phyloP scores from a whole-genome alignment of 768 basidiomycete genomes.

The Myochromella boudieri region DNA sequence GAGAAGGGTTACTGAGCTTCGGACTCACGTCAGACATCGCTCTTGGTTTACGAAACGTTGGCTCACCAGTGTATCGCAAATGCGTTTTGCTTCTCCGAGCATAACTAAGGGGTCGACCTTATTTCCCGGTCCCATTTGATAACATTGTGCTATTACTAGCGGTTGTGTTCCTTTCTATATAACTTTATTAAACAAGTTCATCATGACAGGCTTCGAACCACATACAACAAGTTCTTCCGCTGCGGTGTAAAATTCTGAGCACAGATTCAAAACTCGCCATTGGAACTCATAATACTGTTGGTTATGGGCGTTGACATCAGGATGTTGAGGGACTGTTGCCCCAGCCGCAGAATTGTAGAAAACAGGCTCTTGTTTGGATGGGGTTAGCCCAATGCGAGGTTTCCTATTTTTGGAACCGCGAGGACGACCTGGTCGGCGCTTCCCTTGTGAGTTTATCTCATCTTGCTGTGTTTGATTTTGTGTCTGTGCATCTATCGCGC shows the following conservation, averaged over 20 bases:
- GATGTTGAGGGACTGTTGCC: slow-evolving; percentile 38
- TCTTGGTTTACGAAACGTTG: not conserved
- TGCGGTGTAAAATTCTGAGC: slow-evolving; percentile 83
- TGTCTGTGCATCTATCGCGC: slow-evolving; percentile 23
- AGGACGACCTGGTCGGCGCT: slow-evolving; percentile 77
- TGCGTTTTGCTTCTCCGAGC: slow-evolving; percentile 74
- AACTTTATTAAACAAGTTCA: slow-evolving; percentile 6
- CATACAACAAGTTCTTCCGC: slow-evolving; percentile 82
- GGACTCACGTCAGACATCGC: too few relatives aligned
- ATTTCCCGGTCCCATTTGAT: slow-evolving; percentile 66
- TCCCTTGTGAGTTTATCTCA: slow-evolving; percentile 38
- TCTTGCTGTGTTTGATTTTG: slow-evolving; percentile 25
- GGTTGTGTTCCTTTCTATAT: slow-evolving; percentile 59
- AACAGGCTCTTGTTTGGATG: slow-evolving; percentile 34
- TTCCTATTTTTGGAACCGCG: slow-evolving; percentile 78
- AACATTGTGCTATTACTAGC: slow-evolving; percentile 77
- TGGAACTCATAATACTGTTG: slow-evolving; percentile 85
- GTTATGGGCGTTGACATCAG: slow-evolving; percentile 61
- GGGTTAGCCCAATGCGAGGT: slow-evolving; percentile 29
- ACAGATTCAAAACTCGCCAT: slow-evolving; percentile 80
- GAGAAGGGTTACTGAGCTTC: slow-evolving; percentile 74
- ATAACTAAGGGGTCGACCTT: slow-evolving; percentile 75
- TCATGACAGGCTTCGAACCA: slow-evolving; percentile 19
- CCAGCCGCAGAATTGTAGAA: slow-evolving; percentile 40
- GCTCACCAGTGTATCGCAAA: slow-evolving; percentile 74